These are phyloP conservation scores for Boechera retrofracta DNA, from an alignment of 345 rosid genomes.

Conservation along the genomic window DNA sequence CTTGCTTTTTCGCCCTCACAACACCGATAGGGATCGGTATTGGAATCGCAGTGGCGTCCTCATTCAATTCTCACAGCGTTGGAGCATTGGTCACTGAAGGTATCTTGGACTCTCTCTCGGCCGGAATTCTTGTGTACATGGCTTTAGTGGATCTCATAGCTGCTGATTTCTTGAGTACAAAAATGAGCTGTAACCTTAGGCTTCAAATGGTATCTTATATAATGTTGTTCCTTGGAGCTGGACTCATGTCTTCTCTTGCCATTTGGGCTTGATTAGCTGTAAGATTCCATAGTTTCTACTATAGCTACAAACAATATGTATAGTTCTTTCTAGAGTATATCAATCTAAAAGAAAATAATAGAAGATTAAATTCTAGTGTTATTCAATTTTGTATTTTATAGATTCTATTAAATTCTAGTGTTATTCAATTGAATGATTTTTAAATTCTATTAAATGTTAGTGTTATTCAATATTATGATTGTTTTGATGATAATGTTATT, in stretches of 20 bases:
- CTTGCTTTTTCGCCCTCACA: slow-evolving; percentile 80
- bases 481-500: too few relatives aligned
- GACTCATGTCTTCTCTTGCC: slow-evolving; percentile 82
- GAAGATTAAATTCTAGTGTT: too few relatives aligned
- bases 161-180: slow-evolving; percentile 87
- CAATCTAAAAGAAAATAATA: too few relatives aligned
- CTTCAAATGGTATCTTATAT: slow-evolving; percentile 72
- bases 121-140: slow-evolving; percentile 94
- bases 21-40: slow-evolving; percentile 74
- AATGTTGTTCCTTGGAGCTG: slow-evolving; percentile 88
- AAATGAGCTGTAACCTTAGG: slow-evolving; percentile 89
- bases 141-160: slow-evolving; percentile 95
- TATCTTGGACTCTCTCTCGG: slow-evolving; percentile 77
- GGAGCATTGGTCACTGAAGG: slow-evolving; percentile 79
- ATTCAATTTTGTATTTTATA: too few relatives aligned
- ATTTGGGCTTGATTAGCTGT: slow-evolving; percentile 70
- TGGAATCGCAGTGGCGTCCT: slow-evolving; percentile 66
- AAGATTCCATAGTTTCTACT: slow-evolving; percentile 4
- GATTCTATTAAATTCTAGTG: too few relatives aligned
- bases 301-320: slow-evolving; percentile 15
- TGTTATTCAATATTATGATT: too few relatives aligned
- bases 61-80: slow-evolving; percentile 63
- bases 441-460: too few relatives aligned
- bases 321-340: slow-evolving; percentile 21
- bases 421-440: too few relatives aligned